These are phyloP conservation scores for Calonectria fujianensis DNA, from an alignment of 2,329 filamentous ascomycete genomes.

Conservation along the genomic window DNA sequence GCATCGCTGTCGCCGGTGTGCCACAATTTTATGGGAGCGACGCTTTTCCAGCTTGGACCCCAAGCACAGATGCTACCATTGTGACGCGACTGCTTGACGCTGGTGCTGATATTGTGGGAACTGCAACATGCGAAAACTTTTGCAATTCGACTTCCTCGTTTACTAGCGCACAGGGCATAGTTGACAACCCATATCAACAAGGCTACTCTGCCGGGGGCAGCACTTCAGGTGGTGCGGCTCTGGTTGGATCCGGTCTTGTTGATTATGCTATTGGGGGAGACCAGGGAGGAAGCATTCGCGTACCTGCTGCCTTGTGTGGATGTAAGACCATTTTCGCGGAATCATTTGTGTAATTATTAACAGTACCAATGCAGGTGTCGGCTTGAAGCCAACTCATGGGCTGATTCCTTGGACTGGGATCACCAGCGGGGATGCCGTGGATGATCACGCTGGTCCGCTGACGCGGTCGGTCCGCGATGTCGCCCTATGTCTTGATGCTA, in stretches of 20 bases:
- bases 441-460: constrained; percentile 70
- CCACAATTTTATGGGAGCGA: constrained; percentile 73
- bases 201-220: constrained; percentile 71
- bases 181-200: constrained; percentile 66
- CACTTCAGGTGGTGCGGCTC: constrained; percentile 67
- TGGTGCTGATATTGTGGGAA: constrained; percentile 70
- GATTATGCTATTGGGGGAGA: constrained; percentile 70
- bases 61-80: constrained; percentile 71
- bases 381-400: constrained; percentile 71
- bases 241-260: constrained; percentile 65
- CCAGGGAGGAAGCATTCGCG: constrained; percentile 67
- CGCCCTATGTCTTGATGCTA: constrained; percentile 65
- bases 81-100: constrained; percentile 70
- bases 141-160: constrained; percentile 69
- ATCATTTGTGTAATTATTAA: background rate
- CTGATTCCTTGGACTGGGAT: constrained; percentile 72
- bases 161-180: constrained; percentile 66
- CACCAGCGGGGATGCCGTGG: constrained; percentile 67
- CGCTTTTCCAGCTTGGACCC: constrained; percentile 69
- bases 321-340: constrained; percentile 38
- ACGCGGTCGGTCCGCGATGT: constrained; percentile 63
- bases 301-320: constrained; percentile 64
- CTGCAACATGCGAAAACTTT: constrained; percentile 72
- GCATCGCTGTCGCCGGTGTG: constrained; percentile 72
- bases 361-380: constrained; percentile 53